A percentile compares a stretch with the other conserved stretches of the same genome.
These are phyloP conservation scores for Botryotinia convoluta DNA, from an alignment of 2,329 filamentous ascomycete species.

Conservation along the genomic window DNA sequence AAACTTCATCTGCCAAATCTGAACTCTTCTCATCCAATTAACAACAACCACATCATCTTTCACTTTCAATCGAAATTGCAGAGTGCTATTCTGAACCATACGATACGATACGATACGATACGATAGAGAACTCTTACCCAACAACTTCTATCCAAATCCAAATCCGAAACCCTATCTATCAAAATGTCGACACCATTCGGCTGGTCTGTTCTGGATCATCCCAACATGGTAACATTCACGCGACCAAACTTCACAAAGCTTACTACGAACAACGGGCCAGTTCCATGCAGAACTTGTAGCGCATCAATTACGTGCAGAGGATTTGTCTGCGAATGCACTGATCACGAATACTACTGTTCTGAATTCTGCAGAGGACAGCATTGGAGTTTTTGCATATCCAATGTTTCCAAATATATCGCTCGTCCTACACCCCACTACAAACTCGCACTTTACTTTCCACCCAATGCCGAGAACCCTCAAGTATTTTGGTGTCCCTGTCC, in stretches of 20 bases:
- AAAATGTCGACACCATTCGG: neutral
- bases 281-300: neutral
- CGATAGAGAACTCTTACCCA: neutral
- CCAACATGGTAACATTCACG: neutral
- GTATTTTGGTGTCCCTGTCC: neutral
- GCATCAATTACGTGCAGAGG: neutral
- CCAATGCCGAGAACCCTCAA: constrained; percentile 49
- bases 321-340: neutral
- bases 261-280: neutral
- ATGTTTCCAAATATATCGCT: neutral
- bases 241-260: neutral
- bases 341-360: neutral
- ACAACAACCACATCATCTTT: neutral
- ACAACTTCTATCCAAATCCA: neutral
- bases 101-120: too few species aligned
- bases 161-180: neutral
- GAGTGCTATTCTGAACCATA: neutral
- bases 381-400: neutral
- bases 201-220: neutral
- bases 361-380: neutral
- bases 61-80: neutral
- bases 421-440: neutral
- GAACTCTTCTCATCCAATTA: too few species aligned
- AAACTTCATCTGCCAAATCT: neutral
- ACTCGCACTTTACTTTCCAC: neutral